These are phyloP conservation scores for Solanum pinnatisectum DNA, from an alignment of 257 asterid genomes.

Conservation along the genomic window DNA sequence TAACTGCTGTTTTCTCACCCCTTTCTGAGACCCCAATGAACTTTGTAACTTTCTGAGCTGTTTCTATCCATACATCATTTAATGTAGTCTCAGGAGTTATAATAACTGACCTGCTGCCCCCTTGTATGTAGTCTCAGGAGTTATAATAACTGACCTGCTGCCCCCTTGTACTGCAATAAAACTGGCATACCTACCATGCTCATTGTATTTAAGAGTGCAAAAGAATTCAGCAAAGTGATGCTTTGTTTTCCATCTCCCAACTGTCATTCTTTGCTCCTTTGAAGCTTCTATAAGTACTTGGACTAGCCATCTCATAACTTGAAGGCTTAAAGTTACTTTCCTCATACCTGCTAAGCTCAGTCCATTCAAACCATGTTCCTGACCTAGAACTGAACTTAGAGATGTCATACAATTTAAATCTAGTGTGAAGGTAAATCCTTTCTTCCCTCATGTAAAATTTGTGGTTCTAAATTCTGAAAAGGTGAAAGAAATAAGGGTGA, in stretches of 20 bases:
- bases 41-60: neutral
- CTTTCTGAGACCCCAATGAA: neutral
- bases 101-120: neutral
- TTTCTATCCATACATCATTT: neutral
- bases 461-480: neutral
- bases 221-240: neutral
- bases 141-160: too few species aligned
- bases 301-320: neutral
- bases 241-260: neutral
- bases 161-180: neutral
- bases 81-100: neutral
- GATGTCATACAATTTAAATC: neutral
- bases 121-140: neutral
- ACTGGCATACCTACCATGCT: neutral
- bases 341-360: neutral
- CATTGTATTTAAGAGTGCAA: neutral
- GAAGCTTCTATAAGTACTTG: neutral
- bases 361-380: neutral
- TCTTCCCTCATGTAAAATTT: neutral
- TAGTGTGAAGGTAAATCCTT: neutral
- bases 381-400: neutral
- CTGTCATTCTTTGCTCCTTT: neutral
- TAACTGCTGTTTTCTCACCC: neutral
- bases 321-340: neutral
- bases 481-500: neutral